These are phyloP conservation scores for Pythium apleroticum DNA, from an alignment of 352 stramenopile species.

Conservation along the genomic window DNA sequence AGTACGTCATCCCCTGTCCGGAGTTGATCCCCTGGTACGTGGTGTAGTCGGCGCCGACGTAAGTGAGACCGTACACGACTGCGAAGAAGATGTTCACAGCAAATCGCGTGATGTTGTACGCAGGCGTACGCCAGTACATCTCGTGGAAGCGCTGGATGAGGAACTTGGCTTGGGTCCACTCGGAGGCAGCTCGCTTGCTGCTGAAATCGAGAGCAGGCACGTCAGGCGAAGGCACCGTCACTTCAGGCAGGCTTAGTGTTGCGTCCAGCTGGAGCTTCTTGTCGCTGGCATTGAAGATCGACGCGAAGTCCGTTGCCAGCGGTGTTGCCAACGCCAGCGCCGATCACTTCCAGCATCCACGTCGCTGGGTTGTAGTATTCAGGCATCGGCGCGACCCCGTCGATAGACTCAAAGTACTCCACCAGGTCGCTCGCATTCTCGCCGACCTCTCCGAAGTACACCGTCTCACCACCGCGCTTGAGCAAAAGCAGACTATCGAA, in stretches of 20 bases:
- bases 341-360: slow-evolving; percentile 43
- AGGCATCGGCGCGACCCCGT: slow-evolving; percentile 34
- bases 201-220: slow-evolving; percentile 19
- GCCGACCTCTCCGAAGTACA: slow-evolving; percentile 29
- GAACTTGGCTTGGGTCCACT: slow-evolving; percentile 23
- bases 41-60: slow-evolving; percentile 38
- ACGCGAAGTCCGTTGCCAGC: slow-evolving; percentile 11
- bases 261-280: slow-evolving; percentile 6
- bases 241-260: slow-evolving; percentile 4
- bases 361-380: slow-evolving; percentile 43
- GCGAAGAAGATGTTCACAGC: slow-evolving; percentile 55
- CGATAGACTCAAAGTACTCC: slow-evolving; percentile 56
- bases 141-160: slow-evolving; percentile 14
- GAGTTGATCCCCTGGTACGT: slow-evolving; percentile 52
- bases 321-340: slow-evolving; percentile 43
- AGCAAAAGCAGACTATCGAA: slow-evolving; percentile 30
- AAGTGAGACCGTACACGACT: slow-evolving; percentile 61
- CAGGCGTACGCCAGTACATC: slow-evolving; percentile 36
- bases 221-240: not conserved
- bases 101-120: slow-evolving; percentile 75
- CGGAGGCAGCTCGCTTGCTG: slow-evolving; percentile 16
- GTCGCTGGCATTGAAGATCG: slow-evolving; percentile 11
- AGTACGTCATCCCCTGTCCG: slow-evolving; percentile 80
- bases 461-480: slow-evolving; percentile 27
- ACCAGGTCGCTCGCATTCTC: slow-evolving; percentile 29